Conservation (phyloP, 208 protist genomes). For the Crithidia expoeki region DNA sequence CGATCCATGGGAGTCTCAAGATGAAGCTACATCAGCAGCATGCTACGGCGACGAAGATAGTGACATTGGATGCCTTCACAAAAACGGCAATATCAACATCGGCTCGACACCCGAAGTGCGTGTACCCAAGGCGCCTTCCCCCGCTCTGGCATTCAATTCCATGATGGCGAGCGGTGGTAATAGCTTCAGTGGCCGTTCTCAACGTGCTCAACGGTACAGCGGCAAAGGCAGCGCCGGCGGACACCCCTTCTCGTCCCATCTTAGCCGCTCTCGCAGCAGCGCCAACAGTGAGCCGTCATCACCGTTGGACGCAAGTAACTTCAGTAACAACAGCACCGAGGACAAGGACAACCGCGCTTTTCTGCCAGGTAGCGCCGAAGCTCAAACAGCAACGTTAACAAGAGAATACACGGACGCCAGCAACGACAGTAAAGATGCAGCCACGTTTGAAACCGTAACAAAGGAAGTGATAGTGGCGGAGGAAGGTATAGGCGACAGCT, state of each 20-base stretch:
- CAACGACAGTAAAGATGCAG: background rate
- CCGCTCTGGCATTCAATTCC: background rate
- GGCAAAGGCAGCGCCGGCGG: slow-evolving; percentile 17
- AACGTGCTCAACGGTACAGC: background rate
- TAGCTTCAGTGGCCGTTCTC: background rate
- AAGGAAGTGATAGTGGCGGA: slow-evolving; percentile 14
- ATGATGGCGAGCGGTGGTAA: background rate
- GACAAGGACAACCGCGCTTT: background rate
- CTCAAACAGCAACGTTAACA: no score
- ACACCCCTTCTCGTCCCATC: slow-evolving; percentile 10
- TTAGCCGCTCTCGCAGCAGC: slow-evolving; percentile 7
- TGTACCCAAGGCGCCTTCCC: background rate
- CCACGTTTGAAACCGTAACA: background rate
- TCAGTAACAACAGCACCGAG: no score
- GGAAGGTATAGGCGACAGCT: slow-evolving; percentile 25
- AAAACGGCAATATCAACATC: background rate
- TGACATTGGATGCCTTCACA: background rate
- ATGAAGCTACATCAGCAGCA: no score
- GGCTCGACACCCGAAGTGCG: background rate
- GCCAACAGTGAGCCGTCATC: slow-evolving; percentile 4
- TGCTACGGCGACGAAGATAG: background rate
- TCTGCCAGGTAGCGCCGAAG: background rate
- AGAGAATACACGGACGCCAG: background rate
- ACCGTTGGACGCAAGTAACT: background rate
- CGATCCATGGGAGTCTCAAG: slow-evolving; percentile 30